Percentiles rank a stretch among this genome's conserved stretches.
phyloP scores from a whole-genome alignment of 2,329 filamentous ascomycete genomes.

The Penicillium olsonii region DNA sequence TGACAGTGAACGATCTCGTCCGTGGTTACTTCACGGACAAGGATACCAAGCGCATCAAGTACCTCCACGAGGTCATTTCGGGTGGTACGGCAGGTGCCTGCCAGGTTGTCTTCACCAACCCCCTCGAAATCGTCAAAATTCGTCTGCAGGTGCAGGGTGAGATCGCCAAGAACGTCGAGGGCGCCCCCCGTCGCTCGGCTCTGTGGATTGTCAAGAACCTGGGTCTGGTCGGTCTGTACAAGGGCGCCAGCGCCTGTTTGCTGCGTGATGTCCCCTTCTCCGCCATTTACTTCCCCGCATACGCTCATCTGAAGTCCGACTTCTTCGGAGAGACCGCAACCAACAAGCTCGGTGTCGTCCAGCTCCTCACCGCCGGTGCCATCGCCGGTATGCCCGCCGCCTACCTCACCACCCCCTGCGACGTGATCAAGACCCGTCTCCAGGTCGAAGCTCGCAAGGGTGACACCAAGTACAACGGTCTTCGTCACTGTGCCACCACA shows the following conservation, averaged over 20 bases:
- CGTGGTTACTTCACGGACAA: slow-evolving; percentile 73
- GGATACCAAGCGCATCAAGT: slow-evolving; percentile 70
- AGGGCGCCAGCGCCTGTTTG: slow-evolving; percentile 91
- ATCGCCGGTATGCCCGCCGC: slow-evolving; percentile 90
- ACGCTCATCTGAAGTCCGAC: slow-evolving; percentile 91
- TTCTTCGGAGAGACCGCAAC: slow-evolving; percentile 85
- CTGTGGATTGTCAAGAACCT: slow-evolving; percentile 98
- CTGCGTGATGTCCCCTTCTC: slow-evolving; percentile 97
- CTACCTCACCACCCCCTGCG: slow-evolving; percentile 95
- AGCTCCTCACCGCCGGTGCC: slow-evolving; percentile 90
- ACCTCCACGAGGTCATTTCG: slow-evolving; percentile 74
- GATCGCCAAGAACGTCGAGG: slow-evolving; percentile 82
- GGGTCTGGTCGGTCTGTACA: slow-evolving; percentile 92
- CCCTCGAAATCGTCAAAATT: slow-evolving; percentile 98
- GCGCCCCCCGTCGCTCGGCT: slow-evolving; percentile 81
- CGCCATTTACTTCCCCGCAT: slow-evolving; percentile 97
- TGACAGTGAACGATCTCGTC: slow-evolving; percentile 95
- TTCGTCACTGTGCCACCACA: slow-evolving; percentile 81
- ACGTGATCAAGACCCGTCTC: slow-evolving; percentile 98
- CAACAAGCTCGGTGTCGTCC: slow-evolving; percentile 85
- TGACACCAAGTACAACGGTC: slow-evolving; percentile 80
- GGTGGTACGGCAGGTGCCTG: slow-evolving; percentile 89
- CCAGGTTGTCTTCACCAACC: slow-evolving; percentile 98
- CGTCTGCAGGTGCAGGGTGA: slow-evolving; percentile 96
- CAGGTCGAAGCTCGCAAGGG: slow-evolving; percentile 98